phyloP scores from a whole-genome alignment of 2,329 filamentous ascomycete genomes.

The Aquanectria penicillioides region DNA sequence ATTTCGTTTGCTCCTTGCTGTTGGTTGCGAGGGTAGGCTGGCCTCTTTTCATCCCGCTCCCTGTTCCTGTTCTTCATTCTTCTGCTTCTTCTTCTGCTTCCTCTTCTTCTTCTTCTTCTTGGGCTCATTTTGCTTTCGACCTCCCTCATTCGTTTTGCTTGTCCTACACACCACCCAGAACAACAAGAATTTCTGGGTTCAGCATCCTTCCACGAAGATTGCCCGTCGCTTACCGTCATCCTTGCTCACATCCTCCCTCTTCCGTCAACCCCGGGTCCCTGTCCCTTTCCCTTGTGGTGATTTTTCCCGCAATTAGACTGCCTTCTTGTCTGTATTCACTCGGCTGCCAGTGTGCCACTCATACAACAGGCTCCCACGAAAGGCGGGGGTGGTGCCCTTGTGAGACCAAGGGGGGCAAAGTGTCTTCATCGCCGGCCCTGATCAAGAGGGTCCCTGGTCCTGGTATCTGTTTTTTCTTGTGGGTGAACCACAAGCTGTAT shows the following conservation, averaged over 20 bases:
- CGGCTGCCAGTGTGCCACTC: constrained; percentile 14
- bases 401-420: constrained; percentile 35
- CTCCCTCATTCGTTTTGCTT: too few species aligned
- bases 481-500: constrained; percentile 41
- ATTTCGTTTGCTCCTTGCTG: neutral
- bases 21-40: constrained; percentile 5
- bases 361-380: constrained; percentile 34
- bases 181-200: constrained; percentile 17
- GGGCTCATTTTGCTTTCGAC: too few species aligned
- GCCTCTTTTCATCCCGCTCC: constrained; percentile 12
- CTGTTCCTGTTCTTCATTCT: neutral
- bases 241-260: constrained; percentile 34
- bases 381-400: constrained; percentile 40
- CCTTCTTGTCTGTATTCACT: constrained; percentile 32
- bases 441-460: constrained; percentile 35
- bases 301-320: constrained; percentile 39
- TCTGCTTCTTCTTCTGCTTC: neutral
- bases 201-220: constrained; percentile 33
- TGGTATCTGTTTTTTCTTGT: constrained; percentile 22
- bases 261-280: constrained; percentile 34
- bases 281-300: constrained; percentile 34
- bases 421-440: constrained; percentile 29
- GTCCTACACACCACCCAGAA: neutral
- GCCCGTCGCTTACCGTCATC: constrained; percentile 36
- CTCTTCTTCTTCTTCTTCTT: neutral